Evolutionary conservation across 768 basidiomycete species (phyloP), one percentile per base, ranked within the genome.

Genomic region (Agaricus subrufescens): DNA sequence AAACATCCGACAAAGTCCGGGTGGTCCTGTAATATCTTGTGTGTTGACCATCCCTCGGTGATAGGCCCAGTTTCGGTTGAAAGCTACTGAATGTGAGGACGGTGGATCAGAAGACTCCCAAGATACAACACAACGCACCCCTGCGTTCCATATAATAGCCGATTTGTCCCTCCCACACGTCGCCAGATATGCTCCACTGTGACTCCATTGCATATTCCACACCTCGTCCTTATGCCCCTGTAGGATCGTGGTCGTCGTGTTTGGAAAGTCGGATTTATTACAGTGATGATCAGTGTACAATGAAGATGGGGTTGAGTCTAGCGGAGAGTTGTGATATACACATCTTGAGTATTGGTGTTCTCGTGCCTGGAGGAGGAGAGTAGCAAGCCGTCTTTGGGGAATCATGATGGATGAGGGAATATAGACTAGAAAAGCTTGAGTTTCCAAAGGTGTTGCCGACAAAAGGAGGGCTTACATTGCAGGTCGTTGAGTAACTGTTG

Each of bases 191-290:
- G 71, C 70, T 2, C 97, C 97, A 66, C 87, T 86, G 63, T 91
- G 91, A 70, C 94, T 96, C 95, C 95, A 99, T 67, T 88, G 89
- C 57, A 98, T 71, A 66, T 89, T 86, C 95, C 96, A 98, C 43
- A 99, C 94, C 68, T 99, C 94, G 66, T 98, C 92, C 10, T 77
- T 80, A 69, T 98, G 96, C 30, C 87, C 91, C 45, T 86, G 82
- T 57, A 98, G 74, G 50, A 94, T 86, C 26, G 89, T 87, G 3
- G 92, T 94, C 11, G 91, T 94, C 26, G 87, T 75, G 45, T 83
- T 81, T 6, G 97, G 97, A 72, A 99, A 98, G 40, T 81, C 81
- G 27, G 82, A 80, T 65, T 86, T 81, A 59, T 85, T 82, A 72
- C 95, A 97, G 51, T 81, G 73, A 66, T 96, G 93, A 68, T 99